Evolutionary conservation across 805 yeast genomes (phyloP).

Genomic region (Ogataea haglerorum): DNA sequence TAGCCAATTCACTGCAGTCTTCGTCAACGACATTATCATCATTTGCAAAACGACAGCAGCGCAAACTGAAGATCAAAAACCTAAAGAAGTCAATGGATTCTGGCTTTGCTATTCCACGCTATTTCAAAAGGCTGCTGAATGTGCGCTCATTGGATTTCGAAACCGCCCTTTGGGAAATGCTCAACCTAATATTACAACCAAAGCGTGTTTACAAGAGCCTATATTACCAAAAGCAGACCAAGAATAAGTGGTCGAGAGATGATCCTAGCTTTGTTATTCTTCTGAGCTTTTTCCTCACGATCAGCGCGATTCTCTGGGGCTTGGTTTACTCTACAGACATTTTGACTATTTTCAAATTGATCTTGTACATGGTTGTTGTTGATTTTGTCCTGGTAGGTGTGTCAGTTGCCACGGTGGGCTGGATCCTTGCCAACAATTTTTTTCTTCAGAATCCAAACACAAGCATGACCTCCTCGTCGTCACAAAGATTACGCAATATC

Average conservation of each 20-base stretch:
- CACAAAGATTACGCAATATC: slow-evolving; percentile 28
- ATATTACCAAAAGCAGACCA: slow-evolving; percentile 78
- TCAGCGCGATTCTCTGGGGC: slow-evolving; percentile 91
- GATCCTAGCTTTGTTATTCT: slow-evolving; percentile 86
- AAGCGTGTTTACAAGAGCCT: slow-evolving; percentile 77
- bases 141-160: slow-evolving; percentile 88
- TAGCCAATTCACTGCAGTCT: slow-evolving; percentile 26
- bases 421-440: slow-evolving; percentile 68
- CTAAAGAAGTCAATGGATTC: slow-evolving; percentile 19
- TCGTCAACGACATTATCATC: slow-evolving; percentile 24
- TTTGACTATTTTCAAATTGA: slow-evolving; percentile 57
- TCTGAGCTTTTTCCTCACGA: slow-evolving; percentile 57
- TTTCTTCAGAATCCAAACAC: slow-evolving; percentile 30
- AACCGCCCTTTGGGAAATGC: slow-evolving; percentile 89
- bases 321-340: slow-evolving; percentile 68
- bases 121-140: slow-evolving; percentile 47
- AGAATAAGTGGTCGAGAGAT: slow-evolving; percentile 81
- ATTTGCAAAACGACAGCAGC: slow-evolving; percentile 27
- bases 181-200: slow-evolving; percentile 69
- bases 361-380: slow-evolving; percentile 78
- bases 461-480: slow-evolving; percentile 1
- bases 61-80: slow-evolving; percentile 20
- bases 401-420: slow-evolving; percentile 65
- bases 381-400: slow-evolving; percentile 75
- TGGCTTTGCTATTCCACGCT: slow-evolving; percentile 26